These are phyloP conservation scores for Nakazawaea wickerhamii DNA, from an alignment of 805 yeast genomes.

Conservation along the genomic window DNA sequence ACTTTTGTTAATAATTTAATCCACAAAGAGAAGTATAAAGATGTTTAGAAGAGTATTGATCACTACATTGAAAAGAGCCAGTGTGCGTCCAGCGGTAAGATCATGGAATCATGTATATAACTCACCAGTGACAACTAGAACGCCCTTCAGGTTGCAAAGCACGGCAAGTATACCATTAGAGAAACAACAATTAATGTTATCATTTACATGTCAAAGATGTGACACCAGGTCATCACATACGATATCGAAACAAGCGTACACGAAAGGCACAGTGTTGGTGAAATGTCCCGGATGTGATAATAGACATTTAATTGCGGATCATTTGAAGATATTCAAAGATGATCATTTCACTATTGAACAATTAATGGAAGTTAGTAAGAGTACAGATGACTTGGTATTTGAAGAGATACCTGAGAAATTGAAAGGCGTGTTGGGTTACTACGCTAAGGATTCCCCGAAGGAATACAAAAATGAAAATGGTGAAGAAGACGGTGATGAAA, in stretches of 20 bases:
- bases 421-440: conserved; percentile 48
- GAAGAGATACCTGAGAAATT: conserved; percentile 61
- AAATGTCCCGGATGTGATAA: conserved; percentile 89
- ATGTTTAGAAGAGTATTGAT: conserved; percentile 1
- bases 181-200: conserved; percentile 57
- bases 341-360: conserved; percentile 73
- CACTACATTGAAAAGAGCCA: too few relatives aligned
- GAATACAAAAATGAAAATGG: conserved; percentile 22
- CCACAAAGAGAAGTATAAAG: background rate
- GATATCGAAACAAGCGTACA: conserved; percentile 90
- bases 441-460: conserved; percentile 66
- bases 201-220: conserved; percentile 91
- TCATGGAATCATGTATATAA: too few relatives aligned
- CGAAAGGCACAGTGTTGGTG: conserved; percentile 77
- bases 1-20: background rate
- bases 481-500: conserved; percentile 9
- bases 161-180: conserved; percentile 27
- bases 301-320: conserved; percentile 90
- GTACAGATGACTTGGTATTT: conserved; percentile 63
- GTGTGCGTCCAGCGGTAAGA: too few relatives aligned
- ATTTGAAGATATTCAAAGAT: conserved; percentile 78
- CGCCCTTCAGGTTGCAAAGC: conserved; percentile 39
- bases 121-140: too few relatives aligned
- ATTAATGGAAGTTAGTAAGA: conserved; percentile 57
- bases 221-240: conserved; percentile 77